Conservation (phyloP, 352 stramenopile genomes). For the Phytopythium vexans region DNA sequence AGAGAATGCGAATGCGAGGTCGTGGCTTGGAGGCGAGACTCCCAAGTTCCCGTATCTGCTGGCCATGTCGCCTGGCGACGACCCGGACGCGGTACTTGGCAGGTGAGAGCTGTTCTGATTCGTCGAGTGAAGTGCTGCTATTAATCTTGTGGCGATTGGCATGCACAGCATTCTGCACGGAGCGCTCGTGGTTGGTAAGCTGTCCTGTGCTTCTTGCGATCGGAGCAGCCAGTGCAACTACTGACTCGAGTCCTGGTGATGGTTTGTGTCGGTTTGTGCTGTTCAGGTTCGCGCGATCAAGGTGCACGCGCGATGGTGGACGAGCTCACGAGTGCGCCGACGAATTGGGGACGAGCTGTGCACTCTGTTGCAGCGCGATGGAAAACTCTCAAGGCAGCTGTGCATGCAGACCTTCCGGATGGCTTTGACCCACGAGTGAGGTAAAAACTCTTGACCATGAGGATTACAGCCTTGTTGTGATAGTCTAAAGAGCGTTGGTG, state of each 20-base stretch:
- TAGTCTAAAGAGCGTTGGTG: neutral
- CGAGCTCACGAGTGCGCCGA: slow-evolving; percentile 21
- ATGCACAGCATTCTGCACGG: slow-evolving; percentile 10
- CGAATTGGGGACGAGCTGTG: slow-evolving; percentile 14
- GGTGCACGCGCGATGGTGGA: slow-evolving; percentile 29
- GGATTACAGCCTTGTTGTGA: no score
- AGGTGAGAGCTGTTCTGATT: slow-evolving; percentile 13
- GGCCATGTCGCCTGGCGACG: slow-evolving; percentile 52
- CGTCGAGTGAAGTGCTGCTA: neutral
- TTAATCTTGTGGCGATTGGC: neutral
- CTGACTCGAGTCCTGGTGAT: neutral
- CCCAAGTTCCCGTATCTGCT: slow-evolving; percentile 71
- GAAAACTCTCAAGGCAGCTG: slow-evolving; percentile 27
- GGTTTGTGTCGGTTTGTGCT: neutral
- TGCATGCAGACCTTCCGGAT: slow-evolving; percentile 41
- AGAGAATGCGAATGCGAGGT: slow-evolving; percentile 3
- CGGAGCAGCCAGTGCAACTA: neutral
- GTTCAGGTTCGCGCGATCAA: slow-evolving; percentile 31
- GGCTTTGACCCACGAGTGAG: slow-evolving; percentile 33
- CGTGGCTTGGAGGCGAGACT: slow-evolving; percentile 46
- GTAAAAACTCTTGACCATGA: neutral
- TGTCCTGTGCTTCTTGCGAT: neutral
- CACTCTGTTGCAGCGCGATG: slow-evolving; percentile 34
- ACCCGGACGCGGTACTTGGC: slow-evolving; percentile 24
- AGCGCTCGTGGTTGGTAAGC: slow-evolving; percentile 9